A percentile compares a stretch with the other conserved stretches of the same genome.
Conservation (phyloP, 176 grass and related monocot genomes). For the maize (Zea mays) region DNA sequence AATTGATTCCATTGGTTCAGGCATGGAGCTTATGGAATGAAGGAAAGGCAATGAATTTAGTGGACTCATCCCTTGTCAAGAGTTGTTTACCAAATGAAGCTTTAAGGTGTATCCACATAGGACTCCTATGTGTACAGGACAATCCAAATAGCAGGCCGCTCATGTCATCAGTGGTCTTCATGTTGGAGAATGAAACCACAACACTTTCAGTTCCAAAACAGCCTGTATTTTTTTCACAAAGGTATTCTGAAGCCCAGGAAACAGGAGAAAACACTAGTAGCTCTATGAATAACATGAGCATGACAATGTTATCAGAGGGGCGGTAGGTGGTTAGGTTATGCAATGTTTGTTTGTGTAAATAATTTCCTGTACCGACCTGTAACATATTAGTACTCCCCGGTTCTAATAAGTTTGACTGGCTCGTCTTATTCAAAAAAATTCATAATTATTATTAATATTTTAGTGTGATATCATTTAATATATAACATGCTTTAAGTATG, state of each 20-base stretch:
- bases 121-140: constrained; percentile 61
- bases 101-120: constrained; percentile 48
- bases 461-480: too few species aligned
- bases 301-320: constrained; percentile 26
- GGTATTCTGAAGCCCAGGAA: not conserved
- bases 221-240: constrained; percentile 39
- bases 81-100: constrained; percentile 28
- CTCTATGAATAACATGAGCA: constrained; percentile 31
- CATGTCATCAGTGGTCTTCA: constrained; percentile 49
- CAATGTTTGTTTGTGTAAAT: not conserved
- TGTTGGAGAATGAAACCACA: constrained; percentile 47
- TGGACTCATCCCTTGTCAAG: constrained; percentile 30
- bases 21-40: constrained; percentile 64
- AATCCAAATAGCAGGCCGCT: constrained; percentile 49
- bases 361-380: not conserved
- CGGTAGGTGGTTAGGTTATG: not conserved
- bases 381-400: too few species aligned
- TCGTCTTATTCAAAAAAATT: too few species aligned
- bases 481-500: too few species aligned
- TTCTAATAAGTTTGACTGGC: too few species aligned
- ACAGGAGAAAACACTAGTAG: constrained; percentile 23
- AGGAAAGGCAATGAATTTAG: constrained; percentile 37
- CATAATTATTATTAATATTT: too few species aligned
- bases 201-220: constrained; percentile 35
- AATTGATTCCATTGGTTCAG: constrained; percentile 27